These are phyloP conservation scores for Smittium culicis DNA, from an alignment of 371 early-diverging fungal genomes.

Conservation along the genomic window DNA sequence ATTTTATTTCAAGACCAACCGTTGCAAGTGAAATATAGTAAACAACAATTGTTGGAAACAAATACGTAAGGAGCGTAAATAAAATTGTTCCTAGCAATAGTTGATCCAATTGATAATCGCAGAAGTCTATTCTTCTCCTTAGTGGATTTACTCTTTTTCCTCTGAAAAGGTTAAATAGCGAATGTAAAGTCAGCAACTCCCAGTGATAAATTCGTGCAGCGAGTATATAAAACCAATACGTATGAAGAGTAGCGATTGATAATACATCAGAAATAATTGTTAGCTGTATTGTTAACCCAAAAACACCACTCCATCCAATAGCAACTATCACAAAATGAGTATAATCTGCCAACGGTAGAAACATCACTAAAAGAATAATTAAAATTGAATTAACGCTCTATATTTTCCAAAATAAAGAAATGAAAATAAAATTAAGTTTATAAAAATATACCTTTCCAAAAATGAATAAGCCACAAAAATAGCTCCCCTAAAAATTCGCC, in stretches of 20 bases:
- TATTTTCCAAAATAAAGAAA: neutral
- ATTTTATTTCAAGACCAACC: neutral
- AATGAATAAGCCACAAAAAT: constrained; percentile 76
- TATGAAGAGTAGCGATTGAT: constrained; percentile 69
- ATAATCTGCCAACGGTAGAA: constrained; percentile 25
- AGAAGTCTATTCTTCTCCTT: constrained; percentile 83
- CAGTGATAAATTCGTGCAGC: constrained; percentile 83
- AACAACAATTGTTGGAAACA: constrained; percentile 88
- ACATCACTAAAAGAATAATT: constrained; percentile 11
- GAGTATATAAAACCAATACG: constrained; percentile 85
- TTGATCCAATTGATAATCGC: constrained; percentile 90
- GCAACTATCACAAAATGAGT: constrained; percentile 50
- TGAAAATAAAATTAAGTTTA: constrained; percentile 5
- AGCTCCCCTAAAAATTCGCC: constrained; percentile 81
- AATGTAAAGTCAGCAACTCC: constrained; percentile 67
- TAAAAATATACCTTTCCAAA: constrained; percentile 50
- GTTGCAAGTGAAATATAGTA: constrained; percentile 44
- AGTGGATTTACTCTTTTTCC: constrained; percentile 83
- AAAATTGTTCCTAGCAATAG: constrained; percentile 84
- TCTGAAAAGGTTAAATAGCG: constrained; percentile 80
- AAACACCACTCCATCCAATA: constrained; percentile 61
- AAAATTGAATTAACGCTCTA: neutral
- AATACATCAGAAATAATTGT: constrained; percentile 68
- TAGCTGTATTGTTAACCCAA: constrained; percentile 75
- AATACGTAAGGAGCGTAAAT: constrained; percentile 79